Evolutionary conservation across 169 alveolate genomes (phyloP), one percentile per base, ranked within the genome.

Genomic region (Plasmodium falciparum): DNA sequence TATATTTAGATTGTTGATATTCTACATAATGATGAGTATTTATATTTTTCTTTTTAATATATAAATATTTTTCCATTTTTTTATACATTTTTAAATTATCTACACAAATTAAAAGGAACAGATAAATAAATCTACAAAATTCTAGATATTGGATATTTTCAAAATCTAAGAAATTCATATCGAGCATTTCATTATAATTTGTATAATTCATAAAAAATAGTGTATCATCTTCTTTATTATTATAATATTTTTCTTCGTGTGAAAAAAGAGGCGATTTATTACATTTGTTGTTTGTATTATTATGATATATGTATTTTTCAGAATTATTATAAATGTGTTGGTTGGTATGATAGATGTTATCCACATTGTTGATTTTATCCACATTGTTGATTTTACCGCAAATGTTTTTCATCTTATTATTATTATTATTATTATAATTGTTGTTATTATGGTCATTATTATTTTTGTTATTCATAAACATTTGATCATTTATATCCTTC

Each of bases 61-160:
- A 86, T 33, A 86, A 71, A 71, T 71, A 86, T 59, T 72, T 86
- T 71, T 86, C 92, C 67, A 86, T 45, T 61, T 62, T 72, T 26
- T 61, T 49, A 43, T 86, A 86, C 66, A 49, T 70, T 58, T 59
- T 49, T 59, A 86, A 50, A 39, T 86, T 76, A 1, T 70, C 33
- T 24, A 86, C 88, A 45, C 88, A 86, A n/a, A 86, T 49, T 49
- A 86, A 67, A 56, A 86, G 26, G 49, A 86, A 86, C 13, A 86
- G 29, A 22, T 71, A 86, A 0, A 86, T 65, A 72, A 86, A 86
- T 47, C 88, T 52, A 65, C 88, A 29, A 66, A 86, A 86, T 26
- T 86, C 92, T 52, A 72, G 17, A 33, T 72, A 88, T 8, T 24
- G 20, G 12, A 86, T 13, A 86, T 86, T 72, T 24, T 70, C 88